Percentiles rank a stretch among this genome's conserved stretches.
Evolutionary conservation across 2,329 filamentous ascomycete genomes (phyloP).

Genomic region (Penicillium sp.): DNA sequence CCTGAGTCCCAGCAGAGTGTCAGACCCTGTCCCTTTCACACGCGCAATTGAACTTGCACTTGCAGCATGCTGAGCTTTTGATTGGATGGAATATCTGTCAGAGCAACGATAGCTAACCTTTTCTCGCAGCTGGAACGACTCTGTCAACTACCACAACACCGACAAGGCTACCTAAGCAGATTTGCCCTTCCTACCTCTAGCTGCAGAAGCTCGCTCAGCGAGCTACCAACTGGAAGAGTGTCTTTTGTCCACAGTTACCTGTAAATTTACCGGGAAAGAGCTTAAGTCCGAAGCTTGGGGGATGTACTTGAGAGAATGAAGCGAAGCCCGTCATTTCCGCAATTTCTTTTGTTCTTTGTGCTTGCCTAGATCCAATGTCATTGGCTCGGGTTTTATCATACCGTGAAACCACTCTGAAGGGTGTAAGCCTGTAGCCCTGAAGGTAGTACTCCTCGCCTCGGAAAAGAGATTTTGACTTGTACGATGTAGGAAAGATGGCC

Average conservation of each 20-base stretch:
- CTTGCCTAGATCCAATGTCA: constrained; percentile 7
- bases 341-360: constrained; percentile 15
- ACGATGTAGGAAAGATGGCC: background rate
- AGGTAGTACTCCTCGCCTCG: background rate
- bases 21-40: background rate
- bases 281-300: constrained; percentile 12
- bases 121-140: constrained; percentile 76
- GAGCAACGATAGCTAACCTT: background rate
- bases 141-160: constrained; percentile 96
- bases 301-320: constrained; percentile 23
- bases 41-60: background rate
- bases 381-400: constrained; percentile 3
- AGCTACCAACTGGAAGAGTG: constrained; percentile 5
- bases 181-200: background rate
- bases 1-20: background rate
- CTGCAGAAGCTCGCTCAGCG: constrained; percentile 2
- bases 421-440: background rate
- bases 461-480: background rate
- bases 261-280: constrained; percentile 30
- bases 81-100: background rate
- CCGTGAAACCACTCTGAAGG: background rate
- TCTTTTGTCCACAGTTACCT: constrained; percentile 19
- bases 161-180: constrained; percentile 59
- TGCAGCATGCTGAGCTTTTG: background rate
- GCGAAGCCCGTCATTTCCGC: constrained; percentile 14